Conservation (phyloP, 2,329 filamentous ascomycete genomes). For the Malbranchea zuffiana region DNA sequence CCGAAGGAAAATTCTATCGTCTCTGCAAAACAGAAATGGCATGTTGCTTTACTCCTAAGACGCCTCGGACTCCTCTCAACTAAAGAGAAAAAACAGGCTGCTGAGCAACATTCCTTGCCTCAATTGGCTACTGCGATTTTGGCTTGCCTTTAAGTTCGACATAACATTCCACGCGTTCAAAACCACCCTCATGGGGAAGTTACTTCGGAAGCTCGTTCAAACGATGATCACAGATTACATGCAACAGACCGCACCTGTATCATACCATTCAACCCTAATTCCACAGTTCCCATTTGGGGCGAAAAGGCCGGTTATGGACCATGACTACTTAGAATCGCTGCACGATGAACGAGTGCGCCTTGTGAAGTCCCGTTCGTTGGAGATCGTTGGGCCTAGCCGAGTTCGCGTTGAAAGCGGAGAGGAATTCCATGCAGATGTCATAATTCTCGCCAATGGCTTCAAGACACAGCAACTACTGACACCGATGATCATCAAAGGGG, state of each 20-base stretch:
- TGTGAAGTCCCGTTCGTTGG: neutral
- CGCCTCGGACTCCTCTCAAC: neutral
- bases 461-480: constrained; percentile 24
- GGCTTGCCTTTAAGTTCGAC: constrained; percentile 1
- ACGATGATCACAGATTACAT: constrained; percentile 1
- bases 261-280: constrained; percentile 5
- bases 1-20: neutral
- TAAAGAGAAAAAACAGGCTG: neutral
- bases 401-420: constrained; percentile 1
- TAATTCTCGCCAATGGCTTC: constrained; percentile 27
- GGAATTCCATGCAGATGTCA: constrained; percentile 18
- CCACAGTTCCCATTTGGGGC: constrained; percentile 5
- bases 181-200: neutral
- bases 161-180: neutral
- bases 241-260: neutral
- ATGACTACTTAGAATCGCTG: constrained; percentile 5
- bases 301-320: constrained; percentile 5
- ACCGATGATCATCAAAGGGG: constrained; percentile 22
- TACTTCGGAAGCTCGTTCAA: neutral
- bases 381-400: neutral
- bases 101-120: neutral
- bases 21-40: constrained; percentile 1
- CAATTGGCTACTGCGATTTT: neutral
- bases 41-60: neutral
- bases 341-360: constrained; percentile 1